Conservation (phyloP, 208 protist genomes). For the Spongospora subterranea region DNA sequence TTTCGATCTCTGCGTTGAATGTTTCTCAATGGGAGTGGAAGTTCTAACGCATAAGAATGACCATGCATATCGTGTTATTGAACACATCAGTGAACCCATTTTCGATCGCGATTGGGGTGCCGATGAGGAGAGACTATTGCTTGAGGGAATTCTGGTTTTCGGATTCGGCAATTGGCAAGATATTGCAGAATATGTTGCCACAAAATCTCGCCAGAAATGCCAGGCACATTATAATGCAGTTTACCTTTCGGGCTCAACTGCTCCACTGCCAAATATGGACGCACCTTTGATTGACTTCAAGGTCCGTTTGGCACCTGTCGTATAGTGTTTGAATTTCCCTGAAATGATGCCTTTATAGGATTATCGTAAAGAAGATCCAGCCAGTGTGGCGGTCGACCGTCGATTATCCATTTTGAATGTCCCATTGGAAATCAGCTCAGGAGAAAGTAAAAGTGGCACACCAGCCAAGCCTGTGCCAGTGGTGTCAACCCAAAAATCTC, state of each 20-base stretch:
- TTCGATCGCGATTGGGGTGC: constrained; percentile 50
- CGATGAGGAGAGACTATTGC: constrained; percentile 1
- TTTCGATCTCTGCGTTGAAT: constrained; percentile 51
- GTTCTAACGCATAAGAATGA: constrained; percentile 46
- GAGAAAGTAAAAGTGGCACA: background rate
- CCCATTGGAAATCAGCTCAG: background rate
- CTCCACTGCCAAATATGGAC: constrained; percentile 31
- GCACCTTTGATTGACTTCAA: constrained; percentile 25
- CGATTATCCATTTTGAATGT: background rate
- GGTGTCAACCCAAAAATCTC: background rate
- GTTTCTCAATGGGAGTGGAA: constrained; percentile 54
- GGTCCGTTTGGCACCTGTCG: background rate
- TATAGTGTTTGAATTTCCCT: too few relatives aligned
- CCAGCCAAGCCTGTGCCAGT: background rate
- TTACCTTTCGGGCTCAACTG: background rate
- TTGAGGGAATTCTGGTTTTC: constrained; percentile 12
- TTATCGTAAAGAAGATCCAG: constrained; percentile 20
- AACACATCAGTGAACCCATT: constrained; percentile 32
- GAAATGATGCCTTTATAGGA: background rate
- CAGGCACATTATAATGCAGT: constrained; percentile 44
- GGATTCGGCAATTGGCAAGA: constrained; percentile 38
- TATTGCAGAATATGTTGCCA: constrained; percentile 41
- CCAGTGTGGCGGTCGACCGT: background rate
- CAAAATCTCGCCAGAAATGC: constrained; percentile 34
- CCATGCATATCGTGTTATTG: constrained; percentile 50